Percentiles rank a stretch among this genome's conserved stretches.
phyloP scores from a whole-genome alignment of 352 stramenopile genomes.

The Pythium pyrilobum region DNA sequence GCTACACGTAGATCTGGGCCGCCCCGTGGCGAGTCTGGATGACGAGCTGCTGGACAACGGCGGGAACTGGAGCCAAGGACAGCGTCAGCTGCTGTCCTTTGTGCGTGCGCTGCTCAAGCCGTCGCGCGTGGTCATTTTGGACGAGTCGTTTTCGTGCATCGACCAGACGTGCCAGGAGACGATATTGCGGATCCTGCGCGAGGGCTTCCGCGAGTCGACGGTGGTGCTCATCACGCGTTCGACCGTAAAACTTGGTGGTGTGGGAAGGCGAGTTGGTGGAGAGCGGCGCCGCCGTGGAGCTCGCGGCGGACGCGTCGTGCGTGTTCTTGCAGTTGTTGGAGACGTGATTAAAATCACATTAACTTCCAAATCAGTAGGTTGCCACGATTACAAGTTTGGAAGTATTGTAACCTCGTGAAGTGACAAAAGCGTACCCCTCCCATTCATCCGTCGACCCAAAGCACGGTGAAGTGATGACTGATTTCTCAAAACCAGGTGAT shows the following conservation, averaged over 20 bases:
- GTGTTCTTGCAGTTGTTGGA: conserved; percentile 20
- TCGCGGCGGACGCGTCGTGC: neutral
- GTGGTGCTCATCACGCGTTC: conserved; percentile 18
- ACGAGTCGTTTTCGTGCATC: conserved; percentile 39
- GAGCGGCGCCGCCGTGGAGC: conserved; percentile 1
- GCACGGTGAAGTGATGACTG: too few relatives aligned
- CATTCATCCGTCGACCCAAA: too few relatives aligned
- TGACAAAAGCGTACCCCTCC: too few relatives aligned
- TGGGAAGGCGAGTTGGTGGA: conserved; percentile 1
- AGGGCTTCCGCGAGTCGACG: conserved; percentile 15
- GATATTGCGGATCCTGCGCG: conserved; percentile 76
- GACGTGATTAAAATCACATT: too few relatives aligned
- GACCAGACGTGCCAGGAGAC: conserved; percentile 62
- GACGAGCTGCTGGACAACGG: conserved; percentile 53
- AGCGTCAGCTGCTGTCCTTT: conserved; percentile 28
- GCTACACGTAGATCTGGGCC: neutral
- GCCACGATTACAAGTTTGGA: too few relatives aligned
- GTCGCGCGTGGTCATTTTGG: conserved; percentile 27
- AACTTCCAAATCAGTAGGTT: too few relatives aligned
- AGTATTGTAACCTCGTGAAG: too few relatives aligned
- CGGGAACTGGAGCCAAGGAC: conserved; percentile 17
- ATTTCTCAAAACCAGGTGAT: too few relatives aligned
- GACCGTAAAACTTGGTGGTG: conserved; percentile 21
- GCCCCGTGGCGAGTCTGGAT: conserved; percentile 2
- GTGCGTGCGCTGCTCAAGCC: conserved; percentile 17